Conservation (phyloP, 2,329 filamentous ascomycete species). For the Ascochyta viciae-villosae region DNA sequence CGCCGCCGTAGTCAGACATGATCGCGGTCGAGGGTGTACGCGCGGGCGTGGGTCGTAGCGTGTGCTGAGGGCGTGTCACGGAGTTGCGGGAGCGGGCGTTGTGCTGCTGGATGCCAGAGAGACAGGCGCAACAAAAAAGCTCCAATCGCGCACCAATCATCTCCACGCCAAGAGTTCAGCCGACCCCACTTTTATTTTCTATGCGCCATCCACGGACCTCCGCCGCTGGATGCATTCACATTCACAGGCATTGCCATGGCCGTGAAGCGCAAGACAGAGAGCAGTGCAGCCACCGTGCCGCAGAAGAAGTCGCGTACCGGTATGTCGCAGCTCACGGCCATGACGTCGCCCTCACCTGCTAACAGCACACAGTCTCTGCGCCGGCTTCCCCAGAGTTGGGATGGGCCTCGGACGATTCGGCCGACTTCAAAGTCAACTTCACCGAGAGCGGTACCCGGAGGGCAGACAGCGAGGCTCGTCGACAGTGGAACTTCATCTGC, state of each 20-base stretch:
- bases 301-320: constrained; percentile 40
- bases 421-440: constrained; percentile 35
- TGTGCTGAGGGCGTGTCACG: constrained; percentile 4
- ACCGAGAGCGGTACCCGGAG: constrained; percentile 38
- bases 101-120: constrained; percentile 21
- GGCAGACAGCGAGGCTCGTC: constrained; percentile 52
- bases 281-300: constrained; percentile 4
- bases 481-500: constrained; percentile 79
- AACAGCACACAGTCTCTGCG: constrained; percentile 5
- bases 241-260: constrained; percentile 28
- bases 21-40: constrained; percentile 11
- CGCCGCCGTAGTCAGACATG: constrained; percentile 58
- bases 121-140: constrained; percentile 27
- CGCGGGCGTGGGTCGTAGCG: neutral
- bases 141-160: constrained; percentile 23
- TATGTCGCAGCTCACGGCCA: constrained; percentile 13
- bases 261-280: constrained; percentile 35
- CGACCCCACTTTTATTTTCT: constrained; percentile 18
- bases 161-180: constrained; percentile 29
- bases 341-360: constrained; percentile 8
- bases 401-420: constrained; percentile 32
- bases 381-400: constrained; percentile 20
- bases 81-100: constrained; percentile 2
- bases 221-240: neutral
- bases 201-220: constrained; percentile 8